Evolutionary conservation across 768 basidiomycete genomes (phyloP), one percentile per base, ranked within the genome.

Genomic region (Pulveroboletus sp.): DNA sequence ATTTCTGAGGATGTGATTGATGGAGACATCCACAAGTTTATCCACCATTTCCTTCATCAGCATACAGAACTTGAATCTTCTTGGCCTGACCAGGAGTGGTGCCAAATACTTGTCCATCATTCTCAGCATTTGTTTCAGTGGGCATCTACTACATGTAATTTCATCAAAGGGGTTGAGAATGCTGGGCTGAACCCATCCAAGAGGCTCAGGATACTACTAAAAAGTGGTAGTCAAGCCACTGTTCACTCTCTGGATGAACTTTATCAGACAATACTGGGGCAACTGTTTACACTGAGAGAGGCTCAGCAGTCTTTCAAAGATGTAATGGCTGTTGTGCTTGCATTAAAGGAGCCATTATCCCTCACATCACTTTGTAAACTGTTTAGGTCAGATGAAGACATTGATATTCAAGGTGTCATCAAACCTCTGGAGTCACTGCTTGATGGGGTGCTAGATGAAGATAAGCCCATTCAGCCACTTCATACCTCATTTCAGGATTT

Each of bases 41-140:
- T 34, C 2, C 31, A 17, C 22, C 44, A 45, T 7, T 45, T 38
- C 6, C 43, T 52, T 16, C 16, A 4, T 17, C 14, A 13, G 7
- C n/a, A 43, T 9, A 6, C 35, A 2, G 50, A 27, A 7, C 47
- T 56, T 20, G 47, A 45, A 3, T 19, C 24, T 12, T 3, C n/a
- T 1, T 50, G 34, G 42, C 51, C 53, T 13, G 42, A 58, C 14
- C 17, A 45, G 42, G 49, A 54, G 26, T 59, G 55, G 60, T 50
- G 50, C 45, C 31, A 19, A 19, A 16, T 47, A 4, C 51, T 66
- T 9, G 51, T 55, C 9, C 20, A 48, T 4, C 54, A 40, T 3
- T 61, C 64, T 5, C 54, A 63, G 7, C 52, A 47, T 1, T 55
- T 64, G 11, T 67, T 66, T 16, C 35, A 36, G 17, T 36, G 35